Evolutionary conservation across 2,329 filamentous ascomycete species (phyloP), one percentile per base, ranked within the genome.

Genomic region (Dactylonectria estremocensis): DNA sequence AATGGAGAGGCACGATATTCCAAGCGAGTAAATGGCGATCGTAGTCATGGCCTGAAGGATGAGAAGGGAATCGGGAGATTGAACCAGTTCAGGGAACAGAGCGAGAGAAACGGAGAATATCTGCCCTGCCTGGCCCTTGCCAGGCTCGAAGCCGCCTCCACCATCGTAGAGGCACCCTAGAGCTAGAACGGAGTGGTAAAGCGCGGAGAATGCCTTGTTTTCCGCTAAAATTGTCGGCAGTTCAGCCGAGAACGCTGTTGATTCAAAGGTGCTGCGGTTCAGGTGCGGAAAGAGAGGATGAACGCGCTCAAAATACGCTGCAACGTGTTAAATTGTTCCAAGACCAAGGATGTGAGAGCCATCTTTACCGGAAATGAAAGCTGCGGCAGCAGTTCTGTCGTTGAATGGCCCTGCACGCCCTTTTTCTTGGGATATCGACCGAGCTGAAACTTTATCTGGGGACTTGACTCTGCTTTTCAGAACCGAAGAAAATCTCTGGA

Each of bases 231-330:
- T 46, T 2, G 24, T 46, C 7, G 13, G 8, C 0, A 74, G 11
- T 1, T 72, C 46, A 1, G 45, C 10, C 2, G 22, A 58, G 2
- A 65, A 50, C 2, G 49, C 35, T 2, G 60, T 67, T 7, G 67
- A 10, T 18, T 74, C 67, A 40, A 74, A 73, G 0, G 60, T 53
- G 0, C 48, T 24, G 3, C 69, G 57, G 10, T 71, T 67, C 0
- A 74, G 13, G 22, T 72, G 66, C 3, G 72, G 72, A 4, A 70
- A 74, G 0, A 74, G 20, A 9, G 70, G 72, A 22, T 74, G 72
- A 6, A 74, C 69, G n/a, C 49, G 54, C 10, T 74, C 66, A 1
- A 72, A 74, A n/a, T 74, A 74, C 16, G 37, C 72, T 74, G 11
- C 1, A 14, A 7, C 16, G 31, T 20, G 43, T 53, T 54, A 57